A percentile compares a stretch with the other conserved stretches of the same genome.
Conservation (phyloP, 2,329 filamentous ascomycete species). For the Penicillium vulpinum region DNA sequence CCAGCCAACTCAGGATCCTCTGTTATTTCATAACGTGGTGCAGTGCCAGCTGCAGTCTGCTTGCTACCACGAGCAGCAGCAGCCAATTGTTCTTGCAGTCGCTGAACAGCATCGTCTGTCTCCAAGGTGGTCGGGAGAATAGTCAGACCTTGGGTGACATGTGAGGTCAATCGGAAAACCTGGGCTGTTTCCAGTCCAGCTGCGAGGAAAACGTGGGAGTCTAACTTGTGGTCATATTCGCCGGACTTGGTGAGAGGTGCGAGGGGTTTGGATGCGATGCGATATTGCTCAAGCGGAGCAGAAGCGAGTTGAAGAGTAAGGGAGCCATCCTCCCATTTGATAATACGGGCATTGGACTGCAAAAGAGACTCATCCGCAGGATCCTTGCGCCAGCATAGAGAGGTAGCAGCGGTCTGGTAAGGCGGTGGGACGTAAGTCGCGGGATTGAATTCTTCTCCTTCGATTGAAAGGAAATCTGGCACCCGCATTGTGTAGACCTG, state of each 20-base stretch:
- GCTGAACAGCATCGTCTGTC: constrained; percentile 61
- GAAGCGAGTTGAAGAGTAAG: constrained; percentile 66
- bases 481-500: constrained; percentile 64
- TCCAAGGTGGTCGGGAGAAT: constrained; percentile 57
- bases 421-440: constrained; percentile 62
- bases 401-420: constrained; percentile 64
- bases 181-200: constrained; percentile 59
- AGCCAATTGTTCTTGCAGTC: constrained; percentile 61
- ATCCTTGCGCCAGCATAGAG: constrained; percentile 65
- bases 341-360: constrained; percentile 65
- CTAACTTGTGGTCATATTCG: constrained; percentile 56
- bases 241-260: constrained; percentile 55
- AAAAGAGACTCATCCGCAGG: constrained; percentile 58
- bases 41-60: constrained; percentile 52
- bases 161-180: constrained; percentile 62
- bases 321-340: constrained; percentile 68
- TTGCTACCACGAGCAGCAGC: constrained; percentile 56
- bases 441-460: constrained; percentile 61
- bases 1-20: constrained; percentile 64
- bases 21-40: constrained; percentile 58
- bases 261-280: constrained; percentile 58
- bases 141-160: constrained; percentile 61
- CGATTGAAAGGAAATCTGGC: constrained; percentile 63
- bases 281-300: constrained; percentile 61
- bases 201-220: constrained; percentile 65